phyloP scores from a whole-genome alignment of 2,329 filamentous ascomycete genomes.

The Lecanosticta acicola region DNA sequence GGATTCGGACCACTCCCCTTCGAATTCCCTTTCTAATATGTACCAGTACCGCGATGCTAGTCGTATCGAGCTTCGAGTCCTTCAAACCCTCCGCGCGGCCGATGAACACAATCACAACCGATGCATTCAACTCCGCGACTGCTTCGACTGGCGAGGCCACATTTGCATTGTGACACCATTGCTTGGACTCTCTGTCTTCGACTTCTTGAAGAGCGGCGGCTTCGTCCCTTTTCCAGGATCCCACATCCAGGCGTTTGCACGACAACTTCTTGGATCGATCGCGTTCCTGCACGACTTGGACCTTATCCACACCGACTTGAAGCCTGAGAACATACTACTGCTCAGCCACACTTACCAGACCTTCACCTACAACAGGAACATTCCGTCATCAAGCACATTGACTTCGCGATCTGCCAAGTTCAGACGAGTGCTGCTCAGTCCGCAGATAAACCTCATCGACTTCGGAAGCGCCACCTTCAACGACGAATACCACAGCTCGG shows the following conservation, averaged over 20 bases:
- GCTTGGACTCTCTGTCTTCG: constrained; percentile 93
- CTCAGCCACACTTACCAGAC: constrained; percentile 61
- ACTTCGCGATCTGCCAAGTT: constrained; percentile 55
- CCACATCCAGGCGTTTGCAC: constrained; percentile 94
- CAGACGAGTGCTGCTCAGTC: constrained; percentile 57
- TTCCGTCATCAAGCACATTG: constrained; percentile 58
- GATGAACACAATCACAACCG: constrained; percentile 88
- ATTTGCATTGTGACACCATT: constrained; percentile 79
- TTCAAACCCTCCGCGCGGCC: constrained; percentile 87
- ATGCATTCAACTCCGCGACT: constrained; percentile 93
- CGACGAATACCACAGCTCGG: constrained; percentile 63
- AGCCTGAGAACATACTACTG: constrained; percentile 63
- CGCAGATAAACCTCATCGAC: constrained; percentile 62
- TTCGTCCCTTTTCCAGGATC: constrained; percentile 98
- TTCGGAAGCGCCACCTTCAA: constrained; percentile 64
- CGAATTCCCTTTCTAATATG: constrained; percentile 1
- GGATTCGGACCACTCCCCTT: neutral
- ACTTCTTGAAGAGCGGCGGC: constrained; percentile 90
- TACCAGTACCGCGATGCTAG: constrained; percentile 79
- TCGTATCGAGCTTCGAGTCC: constrained; percentile 84
- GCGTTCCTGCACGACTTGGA: constrained; percentile 96
- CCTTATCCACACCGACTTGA: constrained; percentile 82
- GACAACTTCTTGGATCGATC: constrained; percentile 95
- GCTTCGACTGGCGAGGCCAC: constrained; percentile 94
- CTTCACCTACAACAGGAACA: constrained; percentile 63